These are phyloP conservation scores for Hamamelis virginiana DNA, from an alignment of 164 flowering plant genomes.

Conservation along the genomic window DNA sequence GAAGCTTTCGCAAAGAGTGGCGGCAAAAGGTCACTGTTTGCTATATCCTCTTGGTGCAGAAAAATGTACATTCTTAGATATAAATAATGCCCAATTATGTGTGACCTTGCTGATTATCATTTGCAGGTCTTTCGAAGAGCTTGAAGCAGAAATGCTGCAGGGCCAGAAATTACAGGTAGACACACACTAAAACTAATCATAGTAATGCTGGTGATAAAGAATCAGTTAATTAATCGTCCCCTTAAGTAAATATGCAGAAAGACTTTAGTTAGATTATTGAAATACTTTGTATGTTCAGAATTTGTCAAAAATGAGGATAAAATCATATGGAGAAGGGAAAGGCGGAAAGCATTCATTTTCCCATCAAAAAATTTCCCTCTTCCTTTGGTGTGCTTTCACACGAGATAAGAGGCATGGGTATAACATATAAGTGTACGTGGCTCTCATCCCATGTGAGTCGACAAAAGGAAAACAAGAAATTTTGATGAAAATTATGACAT, in stretches of 20 bases:
- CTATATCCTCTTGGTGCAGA: background rate
- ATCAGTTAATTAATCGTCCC: too few relatives aligned
- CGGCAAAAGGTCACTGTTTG: constrained; percentile 63
- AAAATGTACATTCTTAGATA: background rate
- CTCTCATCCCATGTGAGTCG: too few relatives aligned
- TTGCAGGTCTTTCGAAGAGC: constrained; percentile 86
- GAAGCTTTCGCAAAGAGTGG: constrained; percentile 89
- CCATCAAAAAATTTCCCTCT: too few relatives aligned
- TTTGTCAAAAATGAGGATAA: background rate
- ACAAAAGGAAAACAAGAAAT: too few relatives aligned
- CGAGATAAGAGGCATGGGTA: too few relatives aligned
- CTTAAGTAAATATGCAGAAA: background rate
- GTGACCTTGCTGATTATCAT: background rate
- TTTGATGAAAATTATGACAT: too few relatives aligned
- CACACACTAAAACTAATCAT: background rate
- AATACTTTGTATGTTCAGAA: background rate
- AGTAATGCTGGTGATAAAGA: background rate
- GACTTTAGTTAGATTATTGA: background rate
- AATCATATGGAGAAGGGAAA: too few relatives aligned
- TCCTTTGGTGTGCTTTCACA: too few relatives aligned
- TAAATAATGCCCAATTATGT: background rate
- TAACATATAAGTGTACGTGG: too few relatives aligned
- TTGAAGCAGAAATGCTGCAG: constrained; percentile 91
- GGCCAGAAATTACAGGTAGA: constrained; percentile 95
- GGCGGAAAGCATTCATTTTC: too few relatives aligned